Conservation (phyloP, 768 basidiomycete genomes). For the Antrodiella citrinella region DNA sequence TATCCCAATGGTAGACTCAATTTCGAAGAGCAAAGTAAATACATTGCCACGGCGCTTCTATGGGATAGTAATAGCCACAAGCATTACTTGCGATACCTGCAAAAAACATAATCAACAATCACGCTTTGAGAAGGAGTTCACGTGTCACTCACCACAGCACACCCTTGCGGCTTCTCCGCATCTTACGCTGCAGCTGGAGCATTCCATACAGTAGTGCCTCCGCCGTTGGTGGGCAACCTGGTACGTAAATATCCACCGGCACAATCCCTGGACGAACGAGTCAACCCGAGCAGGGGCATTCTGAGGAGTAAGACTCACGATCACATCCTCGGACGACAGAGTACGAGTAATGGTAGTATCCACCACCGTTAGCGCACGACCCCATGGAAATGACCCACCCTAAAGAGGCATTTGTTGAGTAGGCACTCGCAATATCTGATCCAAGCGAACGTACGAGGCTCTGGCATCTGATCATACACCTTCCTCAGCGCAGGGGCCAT, state of each 20-base stretch:
- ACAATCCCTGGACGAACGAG: slow-evolving; percentile 64
- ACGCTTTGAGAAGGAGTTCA: too few species aligned
- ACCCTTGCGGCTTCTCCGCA: slow-evolving; percentile 80
- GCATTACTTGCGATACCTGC: not conserved
- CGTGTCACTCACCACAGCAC: slow-evolving; percentile 69
- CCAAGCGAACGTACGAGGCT: slow-evolving; percentile 58
- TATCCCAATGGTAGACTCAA: too few species aligned
- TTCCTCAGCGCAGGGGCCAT: slow-evolving; percentile 98
- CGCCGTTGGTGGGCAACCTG: slow-evolving; percentile 92
- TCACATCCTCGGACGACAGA: slow-evolving; percentile 98
- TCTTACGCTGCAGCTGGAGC: slow-evolving; percentile 95
- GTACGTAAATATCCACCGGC: slow-evolving; percentile 97
- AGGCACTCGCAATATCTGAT: slow-evolving; percentile 63
- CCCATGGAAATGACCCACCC: slow-evolving; percentile 99
- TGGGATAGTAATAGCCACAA: too few species aligned
- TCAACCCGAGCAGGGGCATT: not conserved
- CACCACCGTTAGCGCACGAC: slow-evolving; percentile 97
- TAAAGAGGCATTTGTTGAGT: slow-evolving; percentile 15
- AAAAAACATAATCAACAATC: too few species aligned
- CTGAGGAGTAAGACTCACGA: slow-evolving; percentile 36
- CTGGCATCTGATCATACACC: slow-evolving; percentile 98
- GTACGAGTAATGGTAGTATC: slow-evolving; percentile 97
- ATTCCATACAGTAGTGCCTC: slow-evolving; percentile 95
- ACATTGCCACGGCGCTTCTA: too few species aligned
- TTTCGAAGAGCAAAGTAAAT: too few species aligned